Percentiles rank a stretch among this genome's conserved stretches.
Conservation (phyloP, 176 grass and related monocot genomes). For the Bonia amplexicaulis region DNA sequence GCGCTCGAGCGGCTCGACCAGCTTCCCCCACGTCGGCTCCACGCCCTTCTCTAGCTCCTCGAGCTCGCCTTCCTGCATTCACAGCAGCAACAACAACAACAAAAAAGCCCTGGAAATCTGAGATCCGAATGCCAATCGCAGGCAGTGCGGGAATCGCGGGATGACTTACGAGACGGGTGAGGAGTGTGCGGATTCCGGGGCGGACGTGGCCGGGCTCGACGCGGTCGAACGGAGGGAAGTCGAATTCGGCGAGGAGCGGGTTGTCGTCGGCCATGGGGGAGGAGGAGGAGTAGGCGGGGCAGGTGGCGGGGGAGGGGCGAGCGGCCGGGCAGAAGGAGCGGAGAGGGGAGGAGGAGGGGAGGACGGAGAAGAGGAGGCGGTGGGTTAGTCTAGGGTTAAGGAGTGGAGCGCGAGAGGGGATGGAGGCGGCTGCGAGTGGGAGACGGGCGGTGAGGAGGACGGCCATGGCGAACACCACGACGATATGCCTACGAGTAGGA, state of each 20-base stretch:
- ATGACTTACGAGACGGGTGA: constrained; percentile 53
- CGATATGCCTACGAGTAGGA: neutral
- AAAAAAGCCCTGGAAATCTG: neutral
- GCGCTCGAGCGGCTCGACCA: constrained; percentile 89
- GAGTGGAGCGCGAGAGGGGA: constrained; percentile 6
- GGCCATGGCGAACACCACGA: neutral
- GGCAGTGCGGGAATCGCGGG: neutral
- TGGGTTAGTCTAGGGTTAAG: neutral
- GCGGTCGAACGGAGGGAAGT: constrained; percentile 73
- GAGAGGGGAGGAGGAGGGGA: constrained; percentile 52
- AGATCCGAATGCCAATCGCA: neutral
- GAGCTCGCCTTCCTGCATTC: constrained; percentile 65
- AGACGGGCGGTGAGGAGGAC: constrained; percentile 17
- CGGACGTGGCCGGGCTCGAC: constrained; percentile 71
- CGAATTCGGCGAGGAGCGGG: constrained; percentile 58
- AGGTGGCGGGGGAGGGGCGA: constrained; percentile 23
- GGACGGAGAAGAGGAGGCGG: constrained; percentile 27
- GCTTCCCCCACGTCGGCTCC: constrained; percentile 69
- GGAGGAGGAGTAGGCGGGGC: constrained; percentile 26
- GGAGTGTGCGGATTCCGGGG: constrained; percentile 65
- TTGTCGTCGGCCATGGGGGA: constrained; percentile 29
- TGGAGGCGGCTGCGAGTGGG: constrained; percentile 24
- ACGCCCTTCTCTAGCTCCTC: constrained; percentile 76
- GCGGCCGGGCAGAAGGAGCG: constrained; percentile 42
- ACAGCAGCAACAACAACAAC: no score